Evolutionary conservation across 768 basidiomycete species (phyloP), one percentile per base, ranked within the genome.

Genomic region (Clitopilus hobsonii): DNA sequence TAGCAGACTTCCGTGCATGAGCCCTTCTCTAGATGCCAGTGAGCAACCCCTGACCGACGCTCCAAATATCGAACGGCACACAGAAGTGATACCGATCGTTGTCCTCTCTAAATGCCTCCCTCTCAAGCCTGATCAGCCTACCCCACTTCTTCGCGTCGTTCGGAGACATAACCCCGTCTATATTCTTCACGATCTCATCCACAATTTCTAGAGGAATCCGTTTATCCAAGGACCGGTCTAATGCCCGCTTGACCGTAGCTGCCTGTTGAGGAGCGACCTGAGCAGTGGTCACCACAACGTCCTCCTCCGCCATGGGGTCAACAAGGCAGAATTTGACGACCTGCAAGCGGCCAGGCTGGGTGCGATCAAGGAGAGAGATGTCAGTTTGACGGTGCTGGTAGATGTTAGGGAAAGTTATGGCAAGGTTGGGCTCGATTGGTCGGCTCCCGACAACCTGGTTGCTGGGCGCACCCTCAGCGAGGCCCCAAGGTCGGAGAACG

Each of bases 331-430:
- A 73, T 25, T 67, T 67, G 18, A 83, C 56, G 8, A 78, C 63
- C 11, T 67, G 77, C 25, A 77, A 65, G 45, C 71, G 71, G 1
- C 82, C 83, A 8, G 70, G 68, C 53, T 69, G 71, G 5, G 67
- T 60, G 0, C 69, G 63, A 63, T 84, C 77, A 5, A 58, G 56
- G 8, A 82, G 72, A 7, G 63, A 51, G 52, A 80, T 74, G 1
- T 72, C 59, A 0, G 74, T 68, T 28, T 74, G 68, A 7, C 64
- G 63, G 53, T 80, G 70, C 60, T 84, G 83, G 64, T 81, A 83
- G 38, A 82, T 75, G 62, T 84, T 84, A 14, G 83, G 83, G 57
- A 80, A 83, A 32, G 73, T 73, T 32, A 83, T 60, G 29, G 66
- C 69, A 28, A 79, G 65, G 5, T 74, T 76, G 14, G 60, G 49